Conservation (phyloP, 768 basidiomycete species). For the Amanita pseudoporphyria region DNA sequence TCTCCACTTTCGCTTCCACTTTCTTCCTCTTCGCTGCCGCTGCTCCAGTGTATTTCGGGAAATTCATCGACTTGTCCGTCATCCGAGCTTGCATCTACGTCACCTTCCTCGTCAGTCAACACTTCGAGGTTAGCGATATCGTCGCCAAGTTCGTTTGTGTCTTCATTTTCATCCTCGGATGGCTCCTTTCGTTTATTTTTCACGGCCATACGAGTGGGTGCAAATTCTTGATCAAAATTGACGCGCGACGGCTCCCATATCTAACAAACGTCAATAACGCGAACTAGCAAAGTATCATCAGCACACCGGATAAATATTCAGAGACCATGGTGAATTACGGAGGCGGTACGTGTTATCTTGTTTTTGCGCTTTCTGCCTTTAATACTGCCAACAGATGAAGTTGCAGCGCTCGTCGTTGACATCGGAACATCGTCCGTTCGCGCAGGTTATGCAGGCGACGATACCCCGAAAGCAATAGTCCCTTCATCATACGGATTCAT, state of each 20-base stretch:
- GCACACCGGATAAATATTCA: background rate
- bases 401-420: slow-evolving; percentile 94
- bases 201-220: slow-evolving; percentile 20
- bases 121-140: slow-evolving; percentile 44
- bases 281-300: background rate
- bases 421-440: slow-evolving; percentile 85
- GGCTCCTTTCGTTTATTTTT: slow-evolving; percentile 12
- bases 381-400: slow-evolving; percentile 59
- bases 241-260: slow-evolving; percentile 14
- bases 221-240: background rate
- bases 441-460: slow-evolving; percentile 97
- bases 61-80: slow-evolving; percentile 63
- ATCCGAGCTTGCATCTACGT: slow-evolving; percentile 36
- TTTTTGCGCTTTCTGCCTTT: background rate
- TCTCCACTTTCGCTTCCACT: slow-evolving; percentile 24
- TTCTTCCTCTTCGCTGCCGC: slow-evolving; percentile 40
- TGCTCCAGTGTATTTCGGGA: slow-evolving; percentile 52
- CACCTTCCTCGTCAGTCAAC: slow-evolving; percentile 63
- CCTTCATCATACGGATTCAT: slow-evolving; percentile 84
- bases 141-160: slow-evolving; percentile 21
- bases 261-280: slow-evolving; percentile 21
- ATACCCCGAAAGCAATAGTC: slow-evolving; percentile 86
- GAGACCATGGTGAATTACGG: slow-evolving; percentile 72
- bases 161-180: slow-evolving; percentile 14
- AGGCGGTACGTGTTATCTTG: slow-evolving; percentile 47